phyloP scores from a whole-genome alignment of 768 basidiomycete genomes.

The Tubosaeta sp. region DNA sequence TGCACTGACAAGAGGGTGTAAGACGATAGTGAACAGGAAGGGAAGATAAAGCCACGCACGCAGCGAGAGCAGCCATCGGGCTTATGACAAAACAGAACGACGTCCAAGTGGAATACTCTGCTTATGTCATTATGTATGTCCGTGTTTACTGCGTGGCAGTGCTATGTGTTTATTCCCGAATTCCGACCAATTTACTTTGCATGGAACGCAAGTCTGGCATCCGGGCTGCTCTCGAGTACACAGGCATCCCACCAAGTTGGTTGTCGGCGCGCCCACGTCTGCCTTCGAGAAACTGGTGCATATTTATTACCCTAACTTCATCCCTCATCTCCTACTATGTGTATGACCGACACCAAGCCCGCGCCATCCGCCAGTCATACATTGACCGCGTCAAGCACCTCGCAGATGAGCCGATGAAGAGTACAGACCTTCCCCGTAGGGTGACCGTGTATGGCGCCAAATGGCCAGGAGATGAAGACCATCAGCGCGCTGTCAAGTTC shows the following conservation, averaged over 20 bases:
- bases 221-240: conserved; percentile 60
- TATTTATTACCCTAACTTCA: conserved; percentile 79
- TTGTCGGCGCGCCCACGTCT: conserved; percentile 80
- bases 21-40: not conserved
- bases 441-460: conserved; percentile 84
- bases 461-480: conserved; percentile 95
- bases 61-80: conserved; percentile 65
- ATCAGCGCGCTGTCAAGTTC: conserved; percentile 76
- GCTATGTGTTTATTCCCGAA: conserved; percentile 16
- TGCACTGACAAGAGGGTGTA: conserved; percentile 38
- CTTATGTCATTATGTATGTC: conserved; percentile 21
- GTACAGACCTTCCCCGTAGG: conserved; percentile 66
- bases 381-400: conserved; percentile 74
- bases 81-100: conserved; percentile 20
- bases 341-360: conserved; percentile 85
- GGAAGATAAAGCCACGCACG: conserved; percentile 45
- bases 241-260: conserved; percentile 70
- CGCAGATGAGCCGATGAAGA: conserved; percentile 62
- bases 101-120: conserved; percentile 3
- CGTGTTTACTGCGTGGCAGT: conserved; percentile 26
- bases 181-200: conserved; percentile 9
- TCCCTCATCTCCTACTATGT: conserved; percentile 68
- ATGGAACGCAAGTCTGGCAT: conserved; percentile 47
- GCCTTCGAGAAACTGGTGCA: conserved; percentile 92
- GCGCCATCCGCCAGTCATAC: conserved; percentile 71